These are phyloP conservation scores for Alternaria postmessia DNA, from an alignment of 2,329 filamentous ascomycete genomes.

Conservation along the genomic window DNA sequence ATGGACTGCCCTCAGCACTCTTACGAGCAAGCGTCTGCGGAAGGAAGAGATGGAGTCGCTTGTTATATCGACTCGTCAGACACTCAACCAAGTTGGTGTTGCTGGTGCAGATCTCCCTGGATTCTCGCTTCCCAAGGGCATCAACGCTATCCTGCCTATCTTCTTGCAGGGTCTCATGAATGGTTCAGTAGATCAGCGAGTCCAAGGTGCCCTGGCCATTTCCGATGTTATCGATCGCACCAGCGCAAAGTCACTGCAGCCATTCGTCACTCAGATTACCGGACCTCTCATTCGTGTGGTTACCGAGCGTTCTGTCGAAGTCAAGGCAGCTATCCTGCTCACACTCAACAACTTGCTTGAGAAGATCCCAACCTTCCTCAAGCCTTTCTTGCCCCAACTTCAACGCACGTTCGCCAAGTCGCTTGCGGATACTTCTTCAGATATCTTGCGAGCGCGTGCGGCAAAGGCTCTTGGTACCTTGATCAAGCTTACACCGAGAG, in stretches of 20 bases:
- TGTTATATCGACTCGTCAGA: constrained; percentile 84
- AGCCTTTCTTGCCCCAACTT: constrained; percentile 95
- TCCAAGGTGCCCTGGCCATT: constrained; percentile 89
- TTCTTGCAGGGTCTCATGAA: constrained; percentile 99
- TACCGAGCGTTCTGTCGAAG: constrained; percentile 92
- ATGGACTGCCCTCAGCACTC: constrained; percentile 84
- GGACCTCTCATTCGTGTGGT: constrained; percentile 97
- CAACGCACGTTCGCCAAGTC: constrained; percentile 98
- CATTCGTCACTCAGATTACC: constrained; percentile 96
- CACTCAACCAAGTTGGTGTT: constrained; percentile 87
- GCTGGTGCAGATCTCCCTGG: constrained; percentile 84
- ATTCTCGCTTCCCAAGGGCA: constrained; percentile 92
- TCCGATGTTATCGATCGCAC: constrained; percentile 96
- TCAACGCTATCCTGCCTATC: constrained; percentile 94
- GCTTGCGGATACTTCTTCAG: constrained; percentile 90
- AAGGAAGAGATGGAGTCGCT: constrained; percentile 99
- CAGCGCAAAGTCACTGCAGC: constrained; percentile 84
- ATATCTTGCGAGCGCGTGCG: constrained; percentile 83
- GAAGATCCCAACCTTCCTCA: constrained; percentile 94
- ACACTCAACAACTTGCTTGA: constrained; percentile 94
- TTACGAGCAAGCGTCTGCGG: constrained; percentile 81
- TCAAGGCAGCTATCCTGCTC: constrained; percentile 92
- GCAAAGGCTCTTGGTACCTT: constrained; percentile 93
- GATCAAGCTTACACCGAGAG: constrained; percentile 93
- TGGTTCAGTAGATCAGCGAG: constrained; percentile 88